Evolutionary conservation across 2,329 filamentous ascomycete species (phyloP).

Genomic region (Venturia aucupariae): DNA sequence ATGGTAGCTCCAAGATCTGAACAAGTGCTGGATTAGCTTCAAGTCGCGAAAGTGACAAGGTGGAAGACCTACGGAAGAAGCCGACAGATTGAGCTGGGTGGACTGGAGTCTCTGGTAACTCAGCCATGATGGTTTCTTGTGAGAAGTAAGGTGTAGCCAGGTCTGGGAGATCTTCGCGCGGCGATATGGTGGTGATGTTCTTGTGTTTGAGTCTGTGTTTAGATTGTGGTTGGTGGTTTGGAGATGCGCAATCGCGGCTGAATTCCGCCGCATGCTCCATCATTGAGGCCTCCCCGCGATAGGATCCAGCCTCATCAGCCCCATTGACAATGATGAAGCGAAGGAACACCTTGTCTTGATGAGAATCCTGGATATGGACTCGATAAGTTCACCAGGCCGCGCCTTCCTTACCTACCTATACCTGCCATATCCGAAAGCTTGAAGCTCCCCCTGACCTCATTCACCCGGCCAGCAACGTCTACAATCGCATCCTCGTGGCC

Average conservation of each 20-base stretch:
- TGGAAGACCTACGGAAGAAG: constrained; percentile 41
- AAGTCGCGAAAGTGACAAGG: constrained; percentile 17
- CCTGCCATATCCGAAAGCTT: background rate
- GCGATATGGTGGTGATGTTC: background rate
- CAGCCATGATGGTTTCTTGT: constrained; percentile 5
- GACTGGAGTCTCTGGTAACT: constrained; percentile 43
- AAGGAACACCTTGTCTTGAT: background rate
- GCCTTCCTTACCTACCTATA: background rate
- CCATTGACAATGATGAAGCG: no score
- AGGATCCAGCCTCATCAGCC: background rate
- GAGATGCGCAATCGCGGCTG: background rate
- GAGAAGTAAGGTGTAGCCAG: background rate
- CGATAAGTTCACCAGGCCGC: background rate
- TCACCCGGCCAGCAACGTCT: background rate
- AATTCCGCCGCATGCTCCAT: background rate
- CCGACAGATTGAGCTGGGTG: constrained; percentile 57
- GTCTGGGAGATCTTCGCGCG: background rate
- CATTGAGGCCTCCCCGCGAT: background rate
- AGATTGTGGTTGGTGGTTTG: background rate
- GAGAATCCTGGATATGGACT: background rate
- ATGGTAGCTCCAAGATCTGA: constrained; percentile 82
- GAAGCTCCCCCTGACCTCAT: background rate
- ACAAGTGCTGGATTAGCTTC: constrained; percentile 8
- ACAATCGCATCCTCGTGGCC: background rate
- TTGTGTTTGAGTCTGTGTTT: background rate